Evolutionary conservation across 2,329 filamentous ascomycete species (phyloP), one percentile per base, ranked within the genome.

Genomic region (Albophoma yamanashiensis): DNA sequence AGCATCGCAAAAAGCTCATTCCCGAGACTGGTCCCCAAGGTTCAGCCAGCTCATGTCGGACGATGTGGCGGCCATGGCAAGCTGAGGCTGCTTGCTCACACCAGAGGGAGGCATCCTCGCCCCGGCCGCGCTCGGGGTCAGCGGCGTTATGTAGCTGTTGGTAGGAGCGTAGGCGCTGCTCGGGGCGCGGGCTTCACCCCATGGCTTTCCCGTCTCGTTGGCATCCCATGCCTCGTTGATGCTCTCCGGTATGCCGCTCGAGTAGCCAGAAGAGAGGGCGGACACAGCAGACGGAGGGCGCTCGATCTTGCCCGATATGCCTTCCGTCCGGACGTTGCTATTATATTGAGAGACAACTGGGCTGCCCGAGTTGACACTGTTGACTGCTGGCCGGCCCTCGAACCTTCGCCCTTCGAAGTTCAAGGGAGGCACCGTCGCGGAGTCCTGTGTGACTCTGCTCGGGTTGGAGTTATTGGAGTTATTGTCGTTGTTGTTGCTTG

Each of bases 31-130:
- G 43, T 82, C 81, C 55, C 85, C 86, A 22, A 92, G 78, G 68
- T 92, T 91, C 64, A 92, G 74, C 89, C 89, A 92, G 73, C 87
- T 90, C 87, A 92, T 89, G 71, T 92, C 89, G 57, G 80, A 81
- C 15, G 81, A 79, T 8, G 76, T 76, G 34, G 78, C 71, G 56
- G 81, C 77, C 72, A 75, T 79, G 27, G 75, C 72, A 38, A 83
- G 74, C 65, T 81, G 81, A 22, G 79, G 79, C 64, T 82, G 79
- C 58, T 71, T 73, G 68, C 76, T 81, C 60, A 79, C 69, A 52
- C 73, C 73, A 8, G 69, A 67, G 45, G 70, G 66, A 22, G 70
- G 66, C n/a, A 70, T 67, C 39, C 69, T 65, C 15, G 66, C 65
- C 22, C 74, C 63, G 27, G 63, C 69, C 2, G 68, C 63, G 59